Evolutionary conservation across 352 stramenopile genomes (phyloP).

Genomic region (Phytophthora uliginosa): DNA sequence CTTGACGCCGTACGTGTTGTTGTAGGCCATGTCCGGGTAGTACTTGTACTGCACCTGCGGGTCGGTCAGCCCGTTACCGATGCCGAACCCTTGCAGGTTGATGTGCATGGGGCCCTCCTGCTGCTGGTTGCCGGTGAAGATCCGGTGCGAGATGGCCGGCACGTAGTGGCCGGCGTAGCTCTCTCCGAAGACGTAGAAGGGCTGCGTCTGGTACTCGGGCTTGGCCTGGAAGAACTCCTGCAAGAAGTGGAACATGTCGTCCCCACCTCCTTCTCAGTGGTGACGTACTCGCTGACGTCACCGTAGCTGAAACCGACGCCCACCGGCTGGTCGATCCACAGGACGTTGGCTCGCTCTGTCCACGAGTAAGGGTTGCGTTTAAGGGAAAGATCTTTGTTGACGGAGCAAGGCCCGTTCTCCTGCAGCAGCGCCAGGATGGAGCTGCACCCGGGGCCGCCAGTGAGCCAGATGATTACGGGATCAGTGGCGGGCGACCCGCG

Average conservation of each 20-base stretch:
- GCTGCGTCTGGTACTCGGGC: slow-evolving; percentile 91
- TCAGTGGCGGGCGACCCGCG: slow-evolving; percentile 82
- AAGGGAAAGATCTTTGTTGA: slow-evolving; percentile 93
- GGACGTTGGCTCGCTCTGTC: slow-evolving; percentile 95
- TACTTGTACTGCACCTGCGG: slow-evolving; percentile 92
- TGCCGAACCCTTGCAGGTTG: slow-evolving; percentile 94
- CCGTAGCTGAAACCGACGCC: slow-evolving; percentile 97
- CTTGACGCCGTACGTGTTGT: slow-evolving; percentile 90
- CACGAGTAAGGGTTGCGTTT: slow-evolving; percentile 93
- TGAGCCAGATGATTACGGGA: slow-evolving; percentile 98
- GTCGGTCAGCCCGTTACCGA: slow-evolving; percentile 97
- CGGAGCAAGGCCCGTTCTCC: slow-evolving; percentile 97
- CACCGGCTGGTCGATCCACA: slow-evolving; percentile 98
- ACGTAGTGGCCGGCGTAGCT: slow-evolving; percentile 96
- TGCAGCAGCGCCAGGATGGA: slow-evolving; percentile 94
- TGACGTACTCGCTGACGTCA: slow-evolving; percentile 88
- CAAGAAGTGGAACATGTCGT: slow-evolving; percentile 98
- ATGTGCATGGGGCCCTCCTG: slow-evolving; percentile 71
- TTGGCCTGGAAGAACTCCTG: slow-evolving; percentile 94
- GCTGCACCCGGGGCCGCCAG: slow-evolving; percentile 96
- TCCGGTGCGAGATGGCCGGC: slow-evolving; percentile 79
- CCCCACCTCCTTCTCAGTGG: slow-evolving; percentile 93
- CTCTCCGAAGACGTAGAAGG: slow-evolving; percentile 96
- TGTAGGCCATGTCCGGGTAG: slow-evolving; percentile 92
- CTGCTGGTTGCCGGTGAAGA: slow-evolving; percentile 82